Conservation (phyloP, 176 grass and related monocot species). For the Stipa capillata region DNA sequence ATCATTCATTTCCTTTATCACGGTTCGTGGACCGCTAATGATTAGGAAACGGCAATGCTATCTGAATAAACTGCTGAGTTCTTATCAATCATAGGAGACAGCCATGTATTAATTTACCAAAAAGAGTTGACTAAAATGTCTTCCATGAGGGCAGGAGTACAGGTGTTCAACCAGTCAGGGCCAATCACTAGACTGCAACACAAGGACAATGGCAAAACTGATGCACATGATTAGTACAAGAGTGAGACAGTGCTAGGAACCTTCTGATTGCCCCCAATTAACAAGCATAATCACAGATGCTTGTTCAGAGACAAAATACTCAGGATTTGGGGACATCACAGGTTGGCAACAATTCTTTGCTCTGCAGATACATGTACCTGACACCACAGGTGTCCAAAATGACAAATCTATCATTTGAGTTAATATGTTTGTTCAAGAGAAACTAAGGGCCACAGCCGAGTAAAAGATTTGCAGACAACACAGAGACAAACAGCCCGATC, state of each 20-base stretch:
- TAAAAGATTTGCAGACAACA: slow-evolving; percentile 31
- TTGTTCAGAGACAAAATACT: background rate
- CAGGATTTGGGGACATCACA: slow-evolving; percentile 14
- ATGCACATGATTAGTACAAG: background rate
- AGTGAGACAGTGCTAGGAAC: background rate
- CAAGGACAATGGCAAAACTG: background rate
- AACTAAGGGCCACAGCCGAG: background rate
- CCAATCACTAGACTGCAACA: background rate
- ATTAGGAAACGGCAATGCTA: background rate
- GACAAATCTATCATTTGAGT: background rate
- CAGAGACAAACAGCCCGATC: slow-evolving; percentile 33
- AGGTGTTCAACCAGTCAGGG: background rate
- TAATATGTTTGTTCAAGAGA: background rate
- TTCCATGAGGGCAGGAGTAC: background rate
- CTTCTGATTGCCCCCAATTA: background rate
- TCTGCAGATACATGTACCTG: background rate
- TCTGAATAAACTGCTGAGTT: background rate
- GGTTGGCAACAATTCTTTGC: slow-evolving; percentile 19
- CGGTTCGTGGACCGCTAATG: background rate
- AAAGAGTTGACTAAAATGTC: background rate
- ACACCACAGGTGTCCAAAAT: slow-evolving; percentile 13
- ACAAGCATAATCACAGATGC: background rate
- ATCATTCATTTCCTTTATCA: no score
- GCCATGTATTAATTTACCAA: background rate
- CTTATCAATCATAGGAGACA: background rate